Conservation (phyloP, 1,139 yeast species). For the Nakaseomyces kungkrabaensis region DNA sequence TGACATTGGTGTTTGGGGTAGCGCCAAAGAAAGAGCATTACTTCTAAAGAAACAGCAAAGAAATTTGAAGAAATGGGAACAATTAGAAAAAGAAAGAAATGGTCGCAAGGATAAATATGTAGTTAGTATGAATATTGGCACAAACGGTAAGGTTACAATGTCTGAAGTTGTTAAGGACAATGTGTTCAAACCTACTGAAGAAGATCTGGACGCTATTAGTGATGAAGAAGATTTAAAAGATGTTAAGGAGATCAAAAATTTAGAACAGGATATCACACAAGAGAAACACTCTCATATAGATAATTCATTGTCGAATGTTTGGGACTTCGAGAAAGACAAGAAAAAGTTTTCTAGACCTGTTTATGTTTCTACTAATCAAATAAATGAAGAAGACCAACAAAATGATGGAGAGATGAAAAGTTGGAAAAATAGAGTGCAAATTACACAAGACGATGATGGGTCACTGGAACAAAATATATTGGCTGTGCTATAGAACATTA, state of each 20-base stretch:
- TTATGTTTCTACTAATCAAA: constrained; percentile 17
- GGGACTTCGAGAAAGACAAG: constrained; percentile 51
- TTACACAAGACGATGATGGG: constrained; percentile 11
- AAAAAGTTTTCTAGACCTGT: constrained; percentile 37
- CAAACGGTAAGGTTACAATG: constrained; percentile 59
- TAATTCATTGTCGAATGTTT: constrained; percentile 32
- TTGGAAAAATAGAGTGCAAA: constrained; percentile 18
- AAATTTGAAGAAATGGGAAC: constrained; percentile 53
- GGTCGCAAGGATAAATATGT: constrained; percentile 65
- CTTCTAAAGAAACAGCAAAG: constrained; percentile 74
- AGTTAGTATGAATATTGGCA: constrained; percentile 61
- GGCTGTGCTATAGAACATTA: constrained; percentile 13
- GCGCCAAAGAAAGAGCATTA: constrained; percentile 80
- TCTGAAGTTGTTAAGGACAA: constrained; percentile 19
- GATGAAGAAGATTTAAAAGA: constrained; percentile 27
- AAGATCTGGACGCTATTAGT: constrained; percentile 21
- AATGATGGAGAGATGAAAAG: neutral
- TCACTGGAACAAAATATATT: constrained; percentile 21
- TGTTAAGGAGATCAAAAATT: constrained; percentile 26
- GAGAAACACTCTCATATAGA: constrained; percentile 27
- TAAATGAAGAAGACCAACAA: constrained; percentile 1
- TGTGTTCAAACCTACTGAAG: constrained; percentile 20
- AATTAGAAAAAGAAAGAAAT: constrained; percentile 43
- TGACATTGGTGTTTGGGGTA: constrained; percentile 88
- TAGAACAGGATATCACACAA: constrained; percentile 30